Base-by-base conservation (phyloP, 2,329 filamentous ascomycete genomes). In the Sarocladiaceae sp. region DNA sequence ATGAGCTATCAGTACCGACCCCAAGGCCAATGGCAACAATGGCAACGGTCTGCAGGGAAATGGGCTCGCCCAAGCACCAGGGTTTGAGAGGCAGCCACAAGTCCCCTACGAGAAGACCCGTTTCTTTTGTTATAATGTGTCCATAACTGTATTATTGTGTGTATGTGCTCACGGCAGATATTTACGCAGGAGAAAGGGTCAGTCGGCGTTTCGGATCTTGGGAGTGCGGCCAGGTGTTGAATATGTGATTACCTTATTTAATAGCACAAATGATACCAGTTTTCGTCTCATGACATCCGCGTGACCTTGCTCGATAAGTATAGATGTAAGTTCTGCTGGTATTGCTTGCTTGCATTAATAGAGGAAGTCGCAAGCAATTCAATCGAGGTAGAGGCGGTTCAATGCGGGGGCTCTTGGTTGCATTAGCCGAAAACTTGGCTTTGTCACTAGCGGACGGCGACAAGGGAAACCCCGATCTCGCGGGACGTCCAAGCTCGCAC, bases 61-160 rank as follows among this genome's bases (percentile, higher is more conserved):
- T 56, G 58, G 1, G 42, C 56, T 7, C 57, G 62, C 23, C 55
- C 62, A 17, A 64, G 51, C 35, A 63, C 58, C 54, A 60, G 65
- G 42, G 31, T 61, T 18, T 67, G 51, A 61, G n/a, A 39, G 23
- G 28, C 2, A 33, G 13, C 23, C 20, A 33, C 44, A 33, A 31
- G 22, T 29, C 17, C 18, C n/a, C 26, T 7, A 23, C 5, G 17
- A 17, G 40, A 18, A 2, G 37, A 35, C 35, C n/a, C 23, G 42
- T 55, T 56, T 54, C 53, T 48, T 49, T 57, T 57, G 33, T 42
- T 20, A 44, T 26, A 51, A 25, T 35, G 37, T 44, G 39, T 15
- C 12, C 37, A 36, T 29, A 28, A 22, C 10, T 28, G 40, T 26
- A 28, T n/a, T 8, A 40, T 40, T 22, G 37, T 15, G 3, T 44